Evolutionary conservation across 2,329 filamentous ascomycete genomes (phyloP).

Genomic region (Chrysosporium keratinophilum): DNA sequence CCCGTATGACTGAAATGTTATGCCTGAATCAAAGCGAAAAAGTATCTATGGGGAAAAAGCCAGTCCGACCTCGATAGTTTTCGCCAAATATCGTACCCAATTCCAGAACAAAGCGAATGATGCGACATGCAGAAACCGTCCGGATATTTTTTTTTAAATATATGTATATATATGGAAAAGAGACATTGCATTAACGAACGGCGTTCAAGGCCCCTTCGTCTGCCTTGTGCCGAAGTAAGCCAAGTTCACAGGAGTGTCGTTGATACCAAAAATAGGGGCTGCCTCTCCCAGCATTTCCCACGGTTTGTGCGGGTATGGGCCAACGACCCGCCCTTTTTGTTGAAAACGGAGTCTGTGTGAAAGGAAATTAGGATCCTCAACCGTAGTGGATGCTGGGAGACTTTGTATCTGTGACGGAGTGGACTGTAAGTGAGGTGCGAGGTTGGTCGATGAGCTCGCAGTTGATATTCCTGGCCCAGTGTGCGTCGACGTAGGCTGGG

Average conservation of each 20-base stretch:
- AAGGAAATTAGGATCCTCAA: conserved; percentile 23
- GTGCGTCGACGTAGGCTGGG: conserved; percentile 18
- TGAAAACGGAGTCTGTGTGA: conserved; percentile 30
- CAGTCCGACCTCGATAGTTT: too few relatives aligned
- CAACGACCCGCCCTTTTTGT: conserved; percentile 27
- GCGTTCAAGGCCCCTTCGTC: neutral
- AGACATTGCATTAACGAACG: neutral
- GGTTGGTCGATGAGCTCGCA: conserved; percentile 13
- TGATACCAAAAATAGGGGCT: conserved; percentile 35
- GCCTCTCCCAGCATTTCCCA: conserved; percentile 40
- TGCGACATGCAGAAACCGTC: too few relatives aligned
- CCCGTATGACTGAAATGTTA: neutral
- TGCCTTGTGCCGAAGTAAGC: conserved; percentile 34
- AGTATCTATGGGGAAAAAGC: neutral
- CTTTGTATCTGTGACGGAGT: conserved; percentile 13
- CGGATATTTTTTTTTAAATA: too few relatives aligned
- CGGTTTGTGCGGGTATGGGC: conserved; percentile 29
- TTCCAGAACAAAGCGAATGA: too few relatives aligned
- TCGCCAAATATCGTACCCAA: too few relatives aligned
- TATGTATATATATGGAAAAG: too few relatives aligned
- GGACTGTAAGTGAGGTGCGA: conserved; percentile 11
- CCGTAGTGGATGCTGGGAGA: conserved; percentile 15
- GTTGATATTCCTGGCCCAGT: conserved; percentile 21
- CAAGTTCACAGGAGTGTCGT: conserved; percentile 37
- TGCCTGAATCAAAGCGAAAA: neutral